Evolutionary conservation across 73 alveolate genomes (phyloP).

Genomic region (Paramecium caudatum): DNA sequence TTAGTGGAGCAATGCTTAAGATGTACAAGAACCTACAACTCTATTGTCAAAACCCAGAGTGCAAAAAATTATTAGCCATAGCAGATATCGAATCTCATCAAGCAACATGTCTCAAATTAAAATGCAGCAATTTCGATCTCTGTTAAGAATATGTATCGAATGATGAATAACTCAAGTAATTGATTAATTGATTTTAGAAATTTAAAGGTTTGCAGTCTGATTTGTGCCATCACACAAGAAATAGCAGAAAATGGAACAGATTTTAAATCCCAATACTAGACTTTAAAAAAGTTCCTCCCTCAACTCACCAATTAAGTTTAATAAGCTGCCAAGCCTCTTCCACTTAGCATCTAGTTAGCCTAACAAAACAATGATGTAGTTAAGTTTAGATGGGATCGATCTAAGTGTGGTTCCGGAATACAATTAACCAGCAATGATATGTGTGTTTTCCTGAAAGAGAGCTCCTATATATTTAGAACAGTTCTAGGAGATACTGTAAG

Average conservation of each 20-base stretch:
- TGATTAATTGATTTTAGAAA: too few species aligned
- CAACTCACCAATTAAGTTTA: neutral
- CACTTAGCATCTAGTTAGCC: neutral
- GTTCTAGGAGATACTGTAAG: neutral
- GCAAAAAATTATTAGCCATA: neutral
- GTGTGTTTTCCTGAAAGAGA: constrained; percentile 41
- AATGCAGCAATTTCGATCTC: neutral
- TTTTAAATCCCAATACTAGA: neutral
- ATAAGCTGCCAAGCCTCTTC: neutral
- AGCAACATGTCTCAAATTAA: neutral
- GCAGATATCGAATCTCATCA: constrained; percentile 5
- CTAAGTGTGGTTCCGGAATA: constrained; percentile 62
- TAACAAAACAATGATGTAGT: neutral
- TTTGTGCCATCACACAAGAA: neutral
- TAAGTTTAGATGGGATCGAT: constrained; percentile 67
- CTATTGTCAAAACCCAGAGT: neutral
- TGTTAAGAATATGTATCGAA: neutral
- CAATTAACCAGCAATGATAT: constrained; percentile 27
- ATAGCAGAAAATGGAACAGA: neutral
- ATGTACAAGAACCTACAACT: neutral
- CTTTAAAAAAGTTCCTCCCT: neutral
- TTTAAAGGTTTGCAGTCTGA: neutral
- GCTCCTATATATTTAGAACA: constrained; percentile 70
- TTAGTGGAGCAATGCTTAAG: constrained; percentile 39
- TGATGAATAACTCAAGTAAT: neutral